Conservation (phyloP, 257 asterid genomes). For the Avicennia marina region DNA sequence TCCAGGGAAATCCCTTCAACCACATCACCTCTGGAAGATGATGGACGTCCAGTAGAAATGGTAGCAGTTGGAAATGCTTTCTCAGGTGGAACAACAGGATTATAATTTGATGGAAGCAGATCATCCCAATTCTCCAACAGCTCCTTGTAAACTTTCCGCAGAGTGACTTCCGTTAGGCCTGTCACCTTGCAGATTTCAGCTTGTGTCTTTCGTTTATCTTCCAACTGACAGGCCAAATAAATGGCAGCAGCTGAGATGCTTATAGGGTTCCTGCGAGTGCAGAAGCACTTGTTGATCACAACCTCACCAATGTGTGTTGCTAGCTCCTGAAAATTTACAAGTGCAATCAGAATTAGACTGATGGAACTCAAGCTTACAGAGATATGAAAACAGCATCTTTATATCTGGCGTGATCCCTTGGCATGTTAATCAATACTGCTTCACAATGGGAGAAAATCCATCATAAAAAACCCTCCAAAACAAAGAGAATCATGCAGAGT, state of each 20-base stretch:
- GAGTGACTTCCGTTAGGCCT: conserved; percentile 95
- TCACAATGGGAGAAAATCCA: too few relatives aligned
- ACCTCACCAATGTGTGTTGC: conserved; percentile 99
- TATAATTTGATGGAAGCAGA: conserved; percentile 85
- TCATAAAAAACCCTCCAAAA: too few relatives aligned
- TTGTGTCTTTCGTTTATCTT: conserved; percentile 94
- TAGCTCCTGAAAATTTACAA: conserved; percentile 58
- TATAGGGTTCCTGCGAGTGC: conserved; percentile 96
- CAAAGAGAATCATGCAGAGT: too few relatives aligned
- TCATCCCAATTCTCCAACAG: conserved; percentile 92
- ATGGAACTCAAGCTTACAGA: not conserved
- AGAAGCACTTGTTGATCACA: conserved; percentile 91
- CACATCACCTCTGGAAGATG: conserved; percentile 48
- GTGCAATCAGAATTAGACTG: not conserved
- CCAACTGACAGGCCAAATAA: conserved; percentile 93
- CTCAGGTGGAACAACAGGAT: conserved; percentile 91
- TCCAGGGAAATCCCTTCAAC: conserved; percentile 48
- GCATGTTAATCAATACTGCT: too few relatives aligned
- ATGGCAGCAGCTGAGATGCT: conserved; percentile 99
- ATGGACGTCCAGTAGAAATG: conserved; percentile 60
- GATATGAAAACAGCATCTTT: too few relatives aligned
- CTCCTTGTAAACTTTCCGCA: conserved; percentile 93
- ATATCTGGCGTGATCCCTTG: too few relatives aligned
- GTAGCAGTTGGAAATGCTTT: conserved; percentile 92
- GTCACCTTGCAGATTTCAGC: conserved; percentile 98